Percentiles rank a stretch among this genome's conserved stretches.
phyloP scores from a whole-genome alignment of 805 yeast genomes.

The Metschnikowia kofuensis region DNA sequence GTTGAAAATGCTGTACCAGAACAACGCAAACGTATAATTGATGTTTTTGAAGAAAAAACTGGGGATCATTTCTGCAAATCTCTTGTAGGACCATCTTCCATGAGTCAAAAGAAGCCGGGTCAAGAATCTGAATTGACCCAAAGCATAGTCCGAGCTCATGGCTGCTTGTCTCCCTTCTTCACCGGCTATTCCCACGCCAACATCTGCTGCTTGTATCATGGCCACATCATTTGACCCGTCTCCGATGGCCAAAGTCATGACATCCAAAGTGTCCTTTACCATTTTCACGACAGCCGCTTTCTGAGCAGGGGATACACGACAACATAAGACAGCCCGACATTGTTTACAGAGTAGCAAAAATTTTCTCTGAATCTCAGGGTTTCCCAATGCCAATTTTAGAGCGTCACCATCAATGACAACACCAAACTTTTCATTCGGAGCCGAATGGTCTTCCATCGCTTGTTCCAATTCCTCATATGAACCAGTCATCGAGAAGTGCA shows the following conservation, averaged over 20 bases:
- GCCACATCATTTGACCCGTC: constrained; percentile 89
- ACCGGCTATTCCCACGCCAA: constrained; percentile 85
- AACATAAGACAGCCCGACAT: constrained; percentile 75
- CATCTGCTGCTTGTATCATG: constrained; percentile 83
- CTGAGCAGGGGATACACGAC: constrained; percentile 82
- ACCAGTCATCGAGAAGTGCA: constrained; percentile 60
- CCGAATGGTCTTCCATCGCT: constrained; percentile 61
- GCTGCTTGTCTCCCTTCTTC: constrained; percentile 87
- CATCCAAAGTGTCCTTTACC: constrained; percentile 62
- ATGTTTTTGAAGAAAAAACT: constrained; percentile 77
- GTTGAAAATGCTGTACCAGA: constrained; percentile 72
- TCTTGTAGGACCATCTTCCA: constrained; percentile 80
- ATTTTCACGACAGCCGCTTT: constrained; percentile 71
- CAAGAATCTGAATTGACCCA: constrained; percentile 74
- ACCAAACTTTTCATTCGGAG: constrained; percentile 58
- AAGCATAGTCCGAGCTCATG: constrained; percentile 80
- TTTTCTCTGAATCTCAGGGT: constrained; percentile 37
- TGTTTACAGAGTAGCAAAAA: constrained; percentile 71
- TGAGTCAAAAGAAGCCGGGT: constrained; percentile 66
- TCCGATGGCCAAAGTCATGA: constrained; percentile 79
- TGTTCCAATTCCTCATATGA: constrained; percentile 49
- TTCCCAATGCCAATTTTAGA: constrained; percentile 43
- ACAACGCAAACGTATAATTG: constrained; percentile 67
- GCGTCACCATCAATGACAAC: constrained; percentile 72
- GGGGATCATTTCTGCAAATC: constrained; percentile 76